Conservation (phyloP, 257 asterid species). For the Linaria vulgaris region DNA sequence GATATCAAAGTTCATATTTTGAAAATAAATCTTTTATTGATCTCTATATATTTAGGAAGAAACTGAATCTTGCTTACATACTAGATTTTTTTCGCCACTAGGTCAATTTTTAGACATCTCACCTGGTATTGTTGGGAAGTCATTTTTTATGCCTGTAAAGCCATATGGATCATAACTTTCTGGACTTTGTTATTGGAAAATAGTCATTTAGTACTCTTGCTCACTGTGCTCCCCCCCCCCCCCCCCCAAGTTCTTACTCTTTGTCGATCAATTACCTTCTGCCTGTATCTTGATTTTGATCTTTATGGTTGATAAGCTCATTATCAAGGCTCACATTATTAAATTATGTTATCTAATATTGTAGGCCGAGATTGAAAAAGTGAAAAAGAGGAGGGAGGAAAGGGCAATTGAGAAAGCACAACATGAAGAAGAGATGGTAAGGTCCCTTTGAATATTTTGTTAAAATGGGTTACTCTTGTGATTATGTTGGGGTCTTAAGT, state of each 20-base stretch:
- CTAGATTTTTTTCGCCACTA: neutral
- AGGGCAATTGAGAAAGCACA: constrained; percentile 96
- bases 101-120: neutral
- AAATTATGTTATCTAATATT: constrained; percentile 17
- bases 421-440: constrained; percentile 95
- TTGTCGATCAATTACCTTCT: constrained; percentile 15
- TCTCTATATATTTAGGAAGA: neutral
- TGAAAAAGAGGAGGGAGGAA: constrained; percentile 93
- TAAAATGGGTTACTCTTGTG: constrained; percentile 8
- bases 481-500: constrained; percentile 11
- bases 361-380: constrained; percentile 95
- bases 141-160: constrained; percentile 18
- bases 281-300: constrained; percentile 15
- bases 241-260: neutral
- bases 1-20: neutral
- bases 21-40: neutral
- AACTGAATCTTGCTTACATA: no score
- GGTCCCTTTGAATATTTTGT: constrained; percentile 22
- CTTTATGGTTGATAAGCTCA: neutral
- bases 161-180: neutral
- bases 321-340: neutral
- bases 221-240: neutral
- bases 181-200: constrained; percentile 9
- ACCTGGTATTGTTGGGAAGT: constrained; percentile 8
- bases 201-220: constrained; percentile 1